Evolutionary conservation across 2,329 filamentous ascomycete genomes (phyloP).

Genomic region (Rutstroemia sp.): DNA sequence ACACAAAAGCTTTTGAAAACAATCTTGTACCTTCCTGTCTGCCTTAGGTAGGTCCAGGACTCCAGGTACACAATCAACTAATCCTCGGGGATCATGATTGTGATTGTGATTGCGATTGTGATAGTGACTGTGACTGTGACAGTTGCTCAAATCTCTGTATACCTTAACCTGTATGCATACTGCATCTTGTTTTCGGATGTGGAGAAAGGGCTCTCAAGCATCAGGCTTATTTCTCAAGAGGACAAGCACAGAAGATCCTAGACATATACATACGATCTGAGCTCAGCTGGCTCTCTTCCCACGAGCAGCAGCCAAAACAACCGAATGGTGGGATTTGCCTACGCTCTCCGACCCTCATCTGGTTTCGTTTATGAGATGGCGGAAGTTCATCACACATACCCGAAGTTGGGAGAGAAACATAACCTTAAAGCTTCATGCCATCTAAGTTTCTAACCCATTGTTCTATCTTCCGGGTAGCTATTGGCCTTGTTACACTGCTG

Average conservation of each 20-base stretch:
- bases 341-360: neutral
- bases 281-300: conserved; percentile 4
- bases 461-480: neutral
- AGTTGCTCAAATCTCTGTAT: neutral
- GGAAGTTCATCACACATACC: neutral
- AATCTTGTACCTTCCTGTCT: neutral
- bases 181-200: neutral
- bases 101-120: neutral
- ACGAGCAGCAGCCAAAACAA: neutral
- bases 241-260: conserved; percentile 1
- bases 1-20: conserved; percentile 1
- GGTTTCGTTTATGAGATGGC: neutral
- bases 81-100: neutral
- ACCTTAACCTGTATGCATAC: neutral
- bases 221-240: neutral
- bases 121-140: neutral
- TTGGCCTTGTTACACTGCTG: neutral
- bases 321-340: neutral
- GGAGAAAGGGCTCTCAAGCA: neutral
- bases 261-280: neutral
- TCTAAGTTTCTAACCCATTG: neutral
- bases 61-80: neutral
- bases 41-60: neutral
- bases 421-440: neutral
- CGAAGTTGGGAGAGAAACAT: neutral